phyloP scores from a whole-genome alignment of 2,329 filamentous ascomycete genomes.

The Fusarium mangiferae region DNA sequence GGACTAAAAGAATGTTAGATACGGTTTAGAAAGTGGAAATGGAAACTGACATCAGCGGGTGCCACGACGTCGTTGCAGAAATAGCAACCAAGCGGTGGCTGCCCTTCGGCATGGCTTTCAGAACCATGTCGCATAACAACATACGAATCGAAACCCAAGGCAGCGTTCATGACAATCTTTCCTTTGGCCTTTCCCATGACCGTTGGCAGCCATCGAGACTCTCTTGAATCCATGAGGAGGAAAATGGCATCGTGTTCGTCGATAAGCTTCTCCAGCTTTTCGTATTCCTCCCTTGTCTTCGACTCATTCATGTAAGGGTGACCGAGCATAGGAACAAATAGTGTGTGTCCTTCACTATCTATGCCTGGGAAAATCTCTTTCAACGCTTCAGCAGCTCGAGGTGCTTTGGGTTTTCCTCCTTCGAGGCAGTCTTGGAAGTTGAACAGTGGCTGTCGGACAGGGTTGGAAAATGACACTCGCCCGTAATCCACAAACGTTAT shows the following conservation, averaged over 20 bases:
- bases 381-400: slow-evolving; percentile 81
- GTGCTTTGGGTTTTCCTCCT: slow-evolving; percentile 86
- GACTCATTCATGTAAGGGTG: slow-evolving; percentile 82
- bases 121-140: slow-evolving; percentile 97
- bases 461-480: slow-evolving; percentile 93
- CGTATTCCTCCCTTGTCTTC: slow-evolving; percentile 78
- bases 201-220: slow-evolving; percentile 94
- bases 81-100: slow-evolving; percentile 86
- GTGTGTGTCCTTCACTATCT: slow-evolving; percentile 79
- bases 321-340: slow-evolving; percentile 95
- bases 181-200: slow-evolving; percentile 93
- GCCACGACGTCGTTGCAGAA: slow-evolving; percentile 99
- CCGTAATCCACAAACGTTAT: slow-evolving; percentile 97
- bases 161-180: slow-evolving; percentile 97
- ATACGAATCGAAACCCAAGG: slow-evolving; percentile 94
- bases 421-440: slow-evolving; percentile 87
- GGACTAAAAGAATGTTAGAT: slow-evolving; percentile 65
- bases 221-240: slow-evolving; percentile 95
- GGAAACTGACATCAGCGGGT: slow-evolving; percentile 80
- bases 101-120: slow-evolving; percentile 63
- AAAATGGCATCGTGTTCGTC: slow-evolving; percentile 92
- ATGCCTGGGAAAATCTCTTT: slow-evolving; percentile 91
- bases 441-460: slow-evolving; percentile 93
- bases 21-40: slow-evolving; percentile 43
- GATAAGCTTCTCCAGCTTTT: slow-evolving; percentile 78